Conservation (phyloP, 768 basidiomycete genomes). For the Dictyophora rubrovolvata region DNA sequence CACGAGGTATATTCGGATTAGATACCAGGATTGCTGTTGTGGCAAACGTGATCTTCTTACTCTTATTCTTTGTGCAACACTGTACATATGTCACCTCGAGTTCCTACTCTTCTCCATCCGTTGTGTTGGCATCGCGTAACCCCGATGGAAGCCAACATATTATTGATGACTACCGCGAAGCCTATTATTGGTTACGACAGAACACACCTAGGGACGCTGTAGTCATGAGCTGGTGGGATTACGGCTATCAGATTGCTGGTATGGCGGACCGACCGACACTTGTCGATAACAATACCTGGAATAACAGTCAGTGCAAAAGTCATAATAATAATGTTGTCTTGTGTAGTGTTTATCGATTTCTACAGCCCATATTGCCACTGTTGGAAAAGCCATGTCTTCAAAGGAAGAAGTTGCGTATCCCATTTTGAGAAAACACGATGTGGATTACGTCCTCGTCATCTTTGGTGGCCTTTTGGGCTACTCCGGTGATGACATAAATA, state of each 20-base stretch:
- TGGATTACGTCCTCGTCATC: constrained; percentile 94
- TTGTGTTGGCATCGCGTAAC: constrained; percentile 74
- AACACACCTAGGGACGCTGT: constrained; percentile 90
- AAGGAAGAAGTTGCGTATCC: constrained; percentile 94
- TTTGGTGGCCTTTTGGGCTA: constrained; percentile 96
- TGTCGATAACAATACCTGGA: constrained; percentile 99
- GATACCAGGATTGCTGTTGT: constrained; percentile 75
- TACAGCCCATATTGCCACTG: constrained; percentile 92
- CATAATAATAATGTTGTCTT: background rate
- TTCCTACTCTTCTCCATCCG: constrained; percentile 96
- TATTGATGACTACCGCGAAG: constrained; percentile 98
- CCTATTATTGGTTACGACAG: constrained; percentile 96
- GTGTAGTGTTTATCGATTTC: background rate
- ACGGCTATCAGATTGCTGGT: constrained; percentile 98
- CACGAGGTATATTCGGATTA: constrained; percentile 67
- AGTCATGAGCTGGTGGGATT: constrained; percentile 99
- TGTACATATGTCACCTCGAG: constrained; percentile 93
- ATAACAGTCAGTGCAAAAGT: constrained; percentile 91
- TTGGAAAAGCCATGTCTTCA: constrained; percentile 96
- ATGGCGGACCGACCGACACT: constrained; percentile 95
- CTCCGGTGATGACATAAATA: constrained; percentile 99
- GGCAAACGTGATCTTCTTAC: constrained; percentile 63
- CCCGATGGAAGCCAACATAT: constrained; percentile 85
- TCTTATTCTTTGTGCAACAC: constrained; percentile 87
- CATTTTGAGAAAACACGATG: constrained; percentile 93